Conservation (phyloP, 1,139 yeast species). For the Suhomyces anneliseae region DNA sequence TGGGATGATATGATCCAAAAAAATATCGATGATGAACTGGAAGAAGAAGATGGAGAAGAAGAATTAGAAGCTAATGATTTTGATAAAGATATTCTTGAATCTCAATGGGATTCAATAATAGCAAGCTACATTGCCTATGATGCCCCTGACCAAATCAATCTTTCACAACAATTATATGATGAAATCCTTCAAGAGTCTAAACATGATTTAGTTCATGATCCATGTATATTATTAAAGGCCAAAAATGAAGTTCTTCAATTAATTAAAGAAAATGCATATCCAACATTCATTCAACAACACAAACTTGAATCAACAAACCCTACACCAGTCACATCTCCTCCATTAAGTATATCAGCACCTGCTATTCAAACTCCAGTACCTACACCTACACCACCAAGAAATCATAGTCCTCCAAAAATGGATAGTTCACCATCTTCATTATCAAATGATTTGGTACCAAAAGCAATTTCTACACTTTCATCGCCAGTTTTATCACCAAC, state of each 20-base stretch:
- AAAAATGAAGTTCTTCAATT: conserved; percentile 44
- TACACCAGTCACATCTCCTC: conserved; percentile 3
- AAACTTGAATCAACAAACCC: background rate
- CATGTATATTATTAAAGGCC: conserved; percentile 39
- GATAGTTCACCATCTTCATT: conserved; percentile 6
- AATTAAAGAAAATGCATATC: conserved; percentile 47
- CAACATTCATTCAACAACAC: conserved; percentile 10
- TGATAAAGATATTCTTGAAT: conserved; percentile 17
- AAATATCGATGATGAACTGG: conserved; percentile 21
- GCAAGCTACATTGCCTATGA: conserved; percentile 29
- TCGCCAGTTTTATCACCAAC: conserved; percentile 12
- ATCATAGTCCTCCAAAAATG: background rate
- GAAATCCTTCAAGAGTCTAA: conserved; percentile 31
- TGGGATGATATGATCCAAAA: conserved; percentile 33
- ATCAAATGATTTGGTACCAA: conserved; percentile 1
- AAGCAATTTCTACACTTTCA: conserved; percentile 9
- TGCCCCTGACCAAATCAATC: conserved; percentile 47
- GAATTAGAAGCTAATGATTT: conserved; percentile 8
- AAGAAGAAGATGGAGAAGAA: conserved; percentile 9
- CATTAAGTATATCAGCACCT: conserved; percentile 3
- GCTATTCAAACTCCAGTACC: background rate
- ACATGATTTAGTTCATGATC: conserved; percentile 35
- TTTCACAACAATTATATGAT: conserved; percentile 36
- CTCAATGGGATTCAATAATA: conserved; percentile 34
- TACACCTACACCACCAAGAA: background rate